A percentile compares a stretch with the other conserved stretches of the same genome.
Conservation (phyloP, 1,284 basidiomycete genomes). For the Cryptococcus floricola region DNA sequence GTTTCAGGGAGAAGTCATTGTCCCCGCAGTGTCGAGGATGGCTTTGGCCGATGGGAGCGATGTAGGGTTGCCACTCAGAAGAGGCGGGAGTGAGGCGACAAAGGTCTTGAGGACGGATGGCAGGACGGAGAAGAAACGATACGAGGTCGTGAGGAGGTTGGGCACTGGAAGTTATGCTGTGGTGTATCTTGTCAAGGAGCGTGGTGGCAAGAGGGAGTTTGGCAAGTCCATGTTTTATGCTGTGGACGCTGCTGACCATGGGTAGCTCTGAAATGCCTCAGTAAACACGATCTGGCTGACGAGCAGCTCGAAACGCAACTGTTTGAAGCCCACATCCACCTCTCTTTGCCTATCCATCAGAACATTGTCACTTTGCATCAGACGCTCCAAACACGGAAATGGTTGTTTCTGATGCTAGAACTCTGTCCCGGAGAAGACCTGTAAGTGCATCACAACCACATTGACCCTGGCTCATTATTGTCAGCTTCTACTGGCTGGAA, state of each 20-base stretch:
- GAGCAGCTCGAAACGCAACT: constrained; percentile 82
- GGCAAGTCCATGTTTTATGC: constrained; percentile 27
- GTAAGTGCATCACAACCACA: constrained; percentile 24
- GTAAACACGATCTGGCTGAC: constrained; percentile 83
- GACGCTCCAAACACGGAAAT: constrained; percentile 74
- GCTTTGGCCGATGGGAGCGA: constrained; percentile 22
- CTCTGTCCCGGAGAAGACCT: constrained; percentile 91
- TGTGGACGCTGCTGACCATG: not conserved
- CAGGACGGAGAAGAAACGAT: constrained; percentile 42
- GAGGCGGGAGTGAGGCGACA: constrained; percentile 41
- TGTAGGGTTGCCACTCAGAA: constrained; percentile 30
- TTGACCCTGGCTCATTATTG: constrained; percentile 8
- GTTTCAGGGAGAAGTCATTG: constrained; percentile 45
- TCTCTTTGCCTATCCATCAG: constrained; percentile 81
- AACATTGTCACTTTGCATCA: constrained; percentile 95
- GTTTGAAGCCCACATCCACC: constrained; percentile 91
- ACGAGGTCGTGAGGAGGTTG: constrained; percentile 77
- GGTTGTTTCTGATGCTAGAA: constrained; percentile 77
- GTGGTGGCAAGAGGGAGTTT: constrained; percentile 78
- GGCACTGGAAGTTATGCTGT: constrained; percentile 88
- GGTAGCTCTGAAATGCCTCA: constrained; percentile 85
- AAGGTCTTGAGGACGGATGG: constrained; percentile 13
- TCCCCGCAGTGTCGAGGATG: constrained; percentile 36
- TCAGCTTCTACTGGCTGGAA: constrained; percentile 87
- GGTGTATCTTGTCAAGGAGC: constrained; percentile 87